These are phyloP conservation scores for Fusarium caatingaense DNA, from an alignment of 2,329 filamentous ascomycete species.

Conservation along the genomic window DNA sequence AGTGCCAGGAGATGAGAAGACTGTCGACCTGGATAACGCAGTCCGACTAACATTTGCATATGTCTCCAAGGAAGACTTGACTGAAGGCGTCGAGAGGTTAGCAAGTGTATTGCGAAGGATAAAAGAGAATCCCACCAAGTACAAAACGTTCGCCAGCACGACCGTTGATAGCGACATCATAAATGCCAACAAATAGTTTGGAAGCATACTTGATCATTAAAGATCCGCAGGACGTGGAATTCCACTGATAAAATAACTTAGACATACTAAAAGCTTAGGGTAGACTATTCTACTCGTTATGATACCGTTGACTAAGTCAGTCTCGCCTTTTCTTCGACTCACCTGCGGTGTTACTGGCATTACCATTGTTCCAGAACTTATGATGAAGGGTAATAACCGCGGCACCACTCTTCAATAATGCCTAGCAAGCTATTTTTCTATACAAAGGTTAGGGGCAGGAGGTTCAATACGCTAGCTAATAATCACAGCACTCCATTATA, in stretches of 20 bases:
- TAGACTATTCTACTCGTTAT: no score
- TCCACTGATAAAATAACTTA: no score
- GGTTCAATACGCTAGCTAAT: neutral
- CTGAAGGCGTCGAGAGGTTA: slow-evolving; percentile 75
- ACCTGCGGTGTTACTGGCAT: no score
- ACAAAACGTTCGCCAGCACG: slow-evolving; percentile 32
- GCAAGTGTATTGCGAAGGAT: slow-evolving; percentile 58
- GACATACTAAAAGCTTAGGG: no score
- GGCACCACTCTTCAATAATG: neutral
- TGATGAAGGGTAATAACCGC: neutral
- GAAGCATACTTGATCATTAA: neutral
- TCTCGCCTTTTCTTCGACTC: no score
- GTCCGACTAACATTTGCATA: slow-evolving; percentile 79
- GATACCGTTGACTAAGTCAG: no score
- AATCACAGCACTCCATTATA: neutral
- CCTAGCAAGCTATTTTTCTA: neutral
- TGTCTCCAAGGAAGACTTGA: slow-evolving; percentile 73
- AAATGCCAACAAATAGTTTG: slow-evolving; percentile 43
- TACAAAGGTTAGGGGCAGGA: neutral
- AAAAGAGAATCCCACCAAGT: slow-evolving; percentile 45
- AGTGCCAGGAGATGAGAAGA: slow-evolving; percentile 66
- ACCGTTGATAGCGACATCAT: slow-evolving; percentile 32
- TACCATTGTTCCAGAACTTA: neutral
- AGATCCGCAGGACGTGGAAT: no score
- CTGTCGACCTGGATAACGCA: slow-evolving; percentile 66